Evolutionary conservation across 78 protist genomes (phyloP), one percentile per base, ranked within the genome.

Genomic region (Dictyostelium discoideum): DNA sequence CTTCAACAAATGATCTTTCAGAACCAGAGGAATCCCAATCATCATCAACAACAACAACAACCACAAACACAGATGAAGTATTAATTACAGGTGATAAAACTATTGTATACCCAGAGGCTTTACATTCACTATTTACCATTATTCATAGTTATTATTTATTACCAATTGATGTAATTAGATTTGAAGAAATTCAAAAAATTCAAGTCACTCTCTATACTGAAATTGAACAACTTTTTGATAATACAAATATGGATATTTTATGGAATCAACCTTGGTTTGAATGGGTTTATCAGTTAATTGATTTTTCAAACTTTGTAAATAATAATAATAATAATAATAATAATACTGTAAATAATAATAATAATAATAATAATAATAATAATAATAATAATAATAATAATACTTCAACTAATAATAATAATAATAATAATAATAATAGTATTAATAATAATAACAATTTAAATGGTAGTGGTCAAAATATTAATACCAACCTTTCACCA

Each of bases 191-290:
- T 60, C 85, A 87, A 79, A 87, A 87, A 37, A 63, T 90, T 22
- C 88, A 84, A 63, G 32, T 22, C 7, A 10, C 77, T 0, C 32
- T 84, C 18, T 46, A 48, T 2, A 20, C 79, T 11, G 87, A 84
- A 39, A 39, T 84, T 26, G 87, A 84, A 29, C 42, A 84, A n/a
- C n/a, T 39, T 10, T 60, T 90, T 2, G 95, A 90, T 39, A 5
- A n/a, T 4, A 72, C 37, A 13, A 90, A 90, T 63, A 90, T 90
- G 88, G 95, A 90, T 32, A 82, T 90, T 10, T 44, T 90, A 3
- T 90, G 95, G 95, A 90, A 90, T 50, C 87, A 82, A 82, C 54
- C 95, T 20, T 90, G 95, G 95, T 90, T 82, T 63, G 95, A 90
- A 39, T 90, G 95, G 95, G 24, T 90, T 9, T 82, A 90, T 46